Evolutionary conservation across 2,329 filamentous ascomycete genomes (phyloP).

Genomic region (Aspergillus sp.): DNA sequence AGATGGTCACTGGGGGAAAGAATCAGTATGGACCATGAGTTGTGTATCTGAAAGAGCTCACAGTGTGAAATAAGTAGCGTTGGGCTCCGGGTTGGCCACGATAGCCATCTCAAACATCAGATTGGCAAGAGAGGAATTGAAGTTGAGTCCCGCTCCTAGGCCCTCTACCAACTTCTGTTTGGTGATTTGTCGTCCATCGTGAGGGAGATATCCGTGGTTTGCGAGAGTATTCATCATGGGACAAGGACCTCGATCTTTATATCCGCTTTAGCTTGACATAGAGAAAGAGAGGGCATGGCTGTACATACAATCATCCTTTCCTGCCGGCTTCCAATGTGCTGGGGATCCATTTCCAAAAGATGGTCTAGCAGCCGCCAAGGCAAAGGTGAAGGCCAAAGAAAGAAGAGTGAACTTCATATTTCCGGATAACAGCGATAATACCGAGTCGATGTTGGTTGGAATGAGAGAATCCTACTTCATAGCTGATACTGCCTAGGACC

Average conservation of each 20-base stretch:
- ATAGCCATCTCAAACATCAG: constrained; percentile 22
- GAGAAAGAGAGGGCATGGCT: background rate
- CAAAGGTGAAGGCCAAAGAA: background rate
- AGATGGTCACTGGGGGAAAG: constrained; percentile 16
- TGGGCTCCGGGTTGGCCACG: constrained; percentile 18
- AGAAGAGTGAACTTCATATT: background rate
- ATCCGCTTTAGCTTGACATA: background rate
- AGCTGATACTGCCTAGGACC: too few relatives aligned
- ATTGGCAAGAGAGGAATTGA: constrained; percentile 17
- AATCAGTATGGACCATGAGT: background rate
- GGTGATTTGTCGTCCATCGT: constrained; percentile 45
- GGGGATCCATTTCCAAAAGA: background rate
- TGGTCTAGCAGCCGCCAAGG: background rate
- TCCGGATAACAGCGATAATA: background rate
- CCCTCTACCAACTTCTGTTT: constrained; percentile 5
- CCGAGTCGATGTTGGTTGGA: background rate
- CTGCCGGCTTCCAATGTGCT: background rate
- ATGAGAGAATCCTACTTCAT: background rate
- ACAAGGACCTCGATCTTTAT: constrained; percentile 40
- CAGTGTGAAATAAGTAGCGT: constrained; percentile 23
- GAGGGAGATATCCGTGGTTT: constrained; percentile 52
- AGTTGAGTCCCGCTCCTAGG: constrained; percentile 10
- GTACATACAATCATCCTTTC: background rate
- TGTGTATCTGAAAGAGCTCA: background rate
- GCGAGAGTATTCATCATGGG: constrained; percentile 55